Conservation (phyloP, 1,139 yeast genomes). For the Kurtzmaniella quercitrusa region DNA sequence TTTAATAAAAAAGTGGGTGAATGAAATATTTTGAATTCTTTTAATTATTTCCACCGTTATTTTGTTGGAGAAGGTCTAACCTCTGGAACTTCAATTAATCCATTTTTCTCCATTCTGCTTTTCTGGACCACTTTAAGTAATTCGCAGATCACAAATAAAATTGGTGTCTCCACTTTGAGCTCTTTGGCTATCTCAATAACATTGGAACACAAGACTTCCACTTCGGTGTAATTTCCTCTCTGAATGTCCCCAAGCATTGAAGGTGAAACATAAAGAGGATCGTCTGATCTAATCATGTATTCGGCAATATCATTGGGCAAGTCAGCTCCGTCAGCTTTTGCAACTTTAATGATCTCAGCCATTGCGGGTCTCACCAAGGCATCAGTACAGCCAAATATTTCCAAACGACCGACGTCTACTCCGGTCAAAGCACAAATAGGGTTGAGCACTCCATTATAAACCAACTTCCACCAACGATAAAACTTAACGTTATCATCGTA, state of each 20-base stretch:
- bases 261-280: constrained; percentile 61
- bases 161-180: constrained; percentile 56
- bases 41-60: too few relatives aligned
- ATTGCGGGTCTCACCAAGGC: constrained; percentile 56
- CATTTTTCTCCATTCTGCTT: constrained; percentile 51
- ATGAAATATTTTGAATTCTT: too few relatives aligned
- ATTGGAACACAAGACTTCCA: constrained; percentile 69
- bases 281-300: constrained; percentile 56
- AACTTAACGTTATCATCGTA: too few relatives aligned
- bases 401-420: constrained; percentile 56
- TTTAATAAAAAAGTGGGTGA: too few relatives aligned
- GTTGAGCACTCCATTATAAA: constrained; percentile 67
- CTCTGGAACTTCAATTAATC: constrained; percentile 29
- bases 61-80: too few relatives aligned
- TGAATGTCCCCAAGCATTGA: constrained; percentile 72
- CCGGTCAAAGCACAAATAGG: constrained; percentile 54
- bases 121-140: constrained; percentile 59
- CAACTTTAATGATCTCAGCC: constrained; percentile 59
- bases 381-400: constrained; percentile 50
- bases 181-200: constrained; percentile 58
- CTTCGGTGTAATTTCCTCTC: constrained; percentile 66
- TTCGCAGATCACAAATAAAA: constrained; percentile 51
- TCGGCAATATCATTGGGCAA: constrained; percentile 41
- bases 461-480: too few relatives aligned
- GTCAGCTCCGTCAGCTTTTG: constrained; percentile 57